Evolutionary conservation across 129 eudicot species (phyloP).

Genomic region (Pulicaria dysenterica): DNA sequence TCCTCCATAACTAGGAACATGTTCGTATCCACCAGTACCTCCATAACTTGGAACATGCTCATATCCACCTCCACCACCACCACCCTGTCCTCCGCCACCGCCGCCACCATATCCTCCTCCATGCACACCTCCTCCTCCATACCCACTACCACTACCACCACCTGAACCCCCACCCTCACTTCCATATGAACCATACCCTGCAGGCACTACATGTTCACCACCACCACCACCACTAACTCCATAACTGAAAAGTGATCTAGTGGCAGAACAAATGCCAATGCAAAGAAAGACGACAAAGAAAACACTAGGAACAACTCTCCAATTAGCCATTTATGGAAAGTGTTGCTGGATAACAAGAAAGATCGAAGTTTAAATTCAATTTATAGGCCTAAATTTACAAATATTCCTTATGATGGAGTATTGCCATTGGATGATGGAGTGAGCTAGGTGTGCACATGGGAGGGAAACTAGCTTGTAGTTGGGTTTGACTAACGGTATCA

Average conservation of each 20-base stretch:
- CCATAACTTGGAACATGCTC: conserved; percentile 45
- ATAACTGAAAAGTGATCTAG: conserved; percentile 47
- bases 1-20: conserved; percentile 45
- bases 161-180: conserved; percentile 45
- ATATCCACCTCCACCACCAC: conserved; percentile 45
- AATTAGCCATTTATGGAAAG: conserved; percentile 45
- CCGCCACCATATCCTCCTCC: conserved; percentile 42
- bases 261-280: conserved; percentile 45
- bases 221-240: conserved; percentile 37
- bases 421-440: conserved; percentile 14
- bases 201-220: conserved; percentile 32
- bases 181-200: conserved; percentile 39
- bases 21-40: conserved; percentile 32
- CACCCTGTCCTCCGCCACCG: conserved; percentile 40
- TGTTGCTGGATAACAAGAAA: conserved; percentile 10
- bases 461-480: conserved; percentile 26
- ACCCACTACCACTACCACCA: conserved; percentile 41
- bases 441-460: conserved; percentile 45
- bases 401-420: neutral
- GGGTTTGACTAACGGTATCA: conserved; percentile 25
- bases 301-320: conserved; percentile 26
- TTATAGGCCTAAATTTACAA: conserved; percentile 29
- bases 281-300: conserved; percentile 43
- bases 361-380: conserved; percentile 12
- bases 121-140: conserved; percentile 33